Base-by-base conservation (phyloP, 1,139 yeast genomes). In the Blastobotrys indianensis region DNA sequence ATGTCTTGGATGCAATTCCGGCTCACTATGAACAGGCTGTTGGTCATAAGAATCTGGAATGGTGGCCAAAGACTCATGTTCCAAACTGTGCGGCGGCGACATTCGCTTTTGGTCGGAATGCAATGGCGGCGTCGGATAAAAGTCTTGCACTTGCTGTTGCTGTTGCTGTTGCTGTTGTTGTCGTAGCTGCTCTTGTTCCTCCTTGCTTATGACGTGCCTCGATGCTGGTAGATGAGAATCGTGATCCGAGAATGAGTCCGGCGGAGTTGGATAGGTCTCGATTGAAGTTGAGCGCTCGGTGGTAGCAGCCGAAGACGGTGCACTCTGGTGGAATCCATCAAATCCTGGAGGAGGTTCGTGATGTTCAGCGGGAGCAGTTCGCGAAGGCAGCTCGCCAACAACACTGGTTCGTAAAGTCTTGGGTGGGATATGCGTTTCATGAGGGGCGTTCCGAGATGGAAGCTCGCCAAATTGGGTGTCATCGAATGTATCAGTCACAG, bases 281-380 rank as follows among this genome's bases (percentile, higher is more conserved):
- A 20, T 20, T 4, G 25, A 20, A 7, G 25, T 20, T 20, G 25
- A 20, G 7, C 25, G 25, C 4, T 20, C 25, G 25, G 25, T 20
- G 25, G 25, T 7, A 7, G 25, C 7, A 20, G 25, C 25, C 25
- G 25, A 20, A 20, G 25, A 20, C 25, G 7, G 25, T 4, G 25
- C 7, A 7, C 25, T 20, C 4, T 20, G 25, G 25, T 13, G 28
- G 11, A 4, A 3, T 11, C 7, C 15, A 4, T 13, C 34, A 12
- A 31, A 38, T 10, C 35, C 35, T 30, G 41, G 41, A 2, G 46
- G 46, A 5, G 46, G 46, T 15, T 16, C 46, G 38, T 43, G 46
- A 29, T 33, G 42, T 23, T 43, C 46, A 12, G 8, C 35, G 20
- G 46, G 46, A 11, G 46, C 46, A 5, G 11, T n/a, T 34, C 46